Base-by-base conservation (phyloP, 441 rosid genomes). In the Euphorbia schlechtendalii region DNA sequence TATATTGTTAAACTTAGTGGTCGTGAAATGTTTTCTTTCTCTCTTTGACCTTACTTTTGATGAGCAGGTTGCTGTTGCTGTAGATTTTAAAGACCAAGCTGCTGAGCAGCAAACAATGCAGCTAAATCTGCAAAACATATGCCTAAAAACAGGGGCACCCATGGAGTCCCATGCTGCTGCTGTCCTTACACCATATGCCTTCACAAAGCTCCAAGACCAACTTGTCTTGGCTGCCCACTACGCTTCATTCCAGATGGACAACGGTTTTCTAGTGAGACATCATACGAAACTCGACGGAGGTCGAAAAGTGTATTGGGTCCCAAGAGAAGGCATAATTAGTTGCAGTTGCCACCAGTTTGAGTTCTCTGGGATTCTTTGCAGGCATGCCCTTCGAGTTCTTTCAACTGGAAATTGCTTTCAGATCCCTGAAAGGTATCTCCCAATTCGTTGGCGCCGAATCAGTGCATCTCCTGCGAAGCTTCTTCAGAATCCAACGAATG, bases 21-120 rank as follows among this genome's bases (percentile, higher is more conserved):
- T 12, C 8, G 21, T 3, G 8, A 18, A 14, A 18, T 1, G 22
- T 67, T 49, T 55, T 63, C 22, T 30, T 43, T n/a, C 13, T 18
- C 38, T 68, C 40, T 20, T 71, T 77, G 63, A 78, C 60, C 34
- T 34, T 14, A 46, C 53, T 61, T 49, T 27, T 22, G 57, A 34
- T 53, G 45, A 66, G 55, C 77, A 93, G 98, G 97, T 87, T 51
- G 90, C 97, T 48, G 87, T 84, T 67, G 86, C 85, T 0, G 87
- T 88, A 46, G 96, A 88, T 80, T 90, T 93, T 59, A 90, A 87
- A 86, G 96, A 93, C 77, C 99, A 90, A 77, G 87, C 92, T 6
- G 92, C 90, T 27, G 99, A 93, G 77, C 99, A 90, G 76, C 97
- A 90, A 71, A 88, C 88, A 36, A 90, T 93, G 99, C 99, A 90